Percentiles rank a stretch among this genome's conserved stretches.
Evolutionary conservation across 352 stramenopile genomes (phyloP).

Genomic region (Pythium rishiriense): DNA sequence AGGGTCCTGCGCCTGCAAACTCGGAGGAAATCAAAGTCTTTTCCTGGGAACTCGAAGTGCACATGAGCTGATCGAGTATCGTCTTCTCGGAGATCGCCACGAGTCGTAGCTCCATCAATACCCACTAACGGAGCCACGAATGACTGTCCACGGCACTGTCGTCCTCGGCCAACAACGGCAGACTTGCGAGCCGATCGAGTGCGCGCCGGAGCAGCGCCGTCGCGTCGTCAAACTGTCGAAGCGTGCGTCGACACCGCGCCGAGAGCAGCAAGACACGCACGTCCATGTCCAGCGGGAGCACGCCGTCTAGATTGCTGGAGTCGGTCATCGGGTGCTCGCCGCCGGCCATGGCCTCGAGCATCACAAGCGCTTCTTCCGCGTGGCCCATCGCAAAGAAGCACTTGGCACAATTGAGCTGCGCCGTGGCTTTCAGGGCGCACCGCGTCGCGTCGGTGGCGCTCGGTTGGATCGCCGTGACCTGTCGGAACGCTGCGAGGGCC

Average conservation of each 20-base stretch:
- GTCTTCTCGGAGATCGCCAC: constrained; percentile 46
- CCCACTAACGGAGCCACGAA: constrained; percentile 55
- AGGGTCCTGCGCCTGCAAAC: too few species aligned
- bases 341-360: constrained; percentile 33
- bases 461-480: constrained; percentile 2
- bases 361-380: constrained; percentile 36
- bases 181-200: too few species aligned
- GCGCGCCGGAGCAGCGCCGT: too few species aligned
- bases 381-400: constrained; percentile 62
- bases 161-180: too few species aligned
- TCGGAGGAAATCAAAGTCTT: too few species aligned
- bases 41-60: neutral
- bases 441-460: constrained; percentile 14
- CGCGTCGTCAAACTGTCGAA: constrained; percentile 51
- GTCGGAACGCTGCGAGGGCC: constrained; percentile 30
- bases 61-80: constrained; percentile 41
- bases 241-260: constrained; percentile 56
- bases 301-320: too few species aligned
- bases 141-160: constrained; percentile 46
- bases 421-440: constrained; percentile 37
- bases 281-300: constrained; percentile 31
- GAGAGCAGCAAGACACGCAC: constrained; percentile 61
- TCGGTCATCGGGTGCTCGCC: too few species aligned
- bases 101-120: constrained; percentile 69
- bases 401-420: constrained; percentile 55